Evolutionary conservation across 2,329 filamentous ascomycete species (phyloP).

Genomic region (Phaeosphaeriaceae sp.): DNA sequence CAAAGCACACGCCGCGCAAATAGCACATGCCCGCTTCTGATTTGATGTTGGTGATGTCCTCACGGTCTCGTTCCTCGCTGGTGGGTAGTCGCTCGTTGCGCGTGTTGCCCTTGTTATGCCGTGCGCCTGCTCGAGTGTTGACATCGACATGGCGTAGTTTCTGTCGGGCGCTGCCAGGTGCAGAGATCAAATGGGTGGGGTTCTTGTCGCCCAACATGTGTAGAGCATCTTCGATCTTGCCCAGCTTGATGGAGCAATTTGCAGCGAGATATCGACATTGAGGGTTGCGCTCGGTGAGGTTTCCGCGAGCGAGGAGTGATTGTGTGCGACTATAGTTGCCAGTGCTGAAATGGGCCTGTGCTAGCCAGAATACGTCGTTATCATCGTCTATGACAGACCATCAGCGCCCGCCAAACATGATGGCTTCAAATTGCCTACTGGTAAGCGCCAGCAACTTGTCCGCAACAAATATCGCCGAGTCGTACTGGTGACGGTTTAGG

Average conservation of each 20-base stretch:
- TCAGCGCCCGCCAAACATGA: conserved; percentile 12
- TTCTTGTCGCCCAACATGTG: conserved; percentile 88
- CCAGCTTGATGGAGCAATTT: conserved; percentile 93
- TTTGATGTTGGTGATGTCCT: conserved; percentile 76
- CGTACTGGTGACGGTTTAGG: conserved; percentile 93
- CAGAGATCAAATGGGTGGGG: conserved; percentile 83
- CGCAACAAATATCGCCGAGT: conserved; percentile 94
- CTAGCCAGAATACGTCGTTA: conserved; percentile 94
- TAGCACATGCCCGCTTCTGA: conserved; percentile 99
- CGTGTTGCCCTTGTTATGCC: conserved; percentile 51
- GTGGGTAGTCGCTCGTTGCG: conserved; percentile 61
- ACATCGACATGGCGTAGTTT: conserved; percentile 73
- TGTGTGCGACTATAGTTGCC: conserved; percentile 94
- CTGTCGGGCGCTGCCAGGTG: conserved; percentile 67
- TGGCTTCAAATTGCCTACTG: conserved; percentile 62
- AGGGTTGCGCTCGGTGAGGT: conserved; percentile 79
- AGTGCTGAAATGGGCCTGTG: conserved; percentile 95
- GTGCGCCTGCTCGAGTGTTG: conserved; percentile 56
- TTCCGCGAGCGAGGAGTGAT: conserved; percentile 81
- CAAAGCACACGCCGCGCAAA: conserved; percentile 88
- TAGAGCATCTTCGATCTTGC: conserved; percentile 87
- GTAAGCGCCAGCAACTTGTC: conserved; percentile 96
- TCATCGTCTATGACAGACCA: conserved; percentile 71
- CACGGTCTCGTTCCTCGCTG: conserved; percentile 67
- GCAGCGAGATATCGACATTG: conserved; percentile 92